Evolutionary conservation across 1,284 basidiomycete genomes (phyloP).

Genomic region (Melampsora larici-populina): DNA sequence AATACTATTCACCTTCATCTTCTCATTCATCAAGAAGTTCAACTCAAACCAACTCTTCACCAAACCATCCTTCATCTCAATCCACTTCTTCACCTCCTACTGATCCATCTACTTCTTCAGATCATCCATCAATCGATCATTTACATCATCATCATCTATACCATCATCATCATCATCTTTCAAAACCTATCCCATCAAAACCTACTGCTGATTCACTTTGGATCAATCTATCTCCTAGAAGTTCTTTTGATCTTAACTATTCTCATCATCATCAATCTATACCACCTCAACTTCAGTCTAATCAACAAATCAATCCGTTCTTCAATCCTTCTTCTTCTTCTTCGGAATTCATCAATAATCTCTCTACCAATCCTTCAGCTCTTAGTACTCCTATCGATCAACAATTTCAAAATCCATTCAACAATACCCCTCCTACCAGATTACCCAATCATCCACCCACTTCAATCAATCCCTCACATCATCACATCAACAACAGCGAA

Average conservation of each 20-base stretch:
- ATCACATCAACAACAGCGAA: neutral
- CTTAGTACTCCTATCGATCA: constrained; percentile 17
- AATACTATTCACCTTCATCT: constrained; percentile 10
- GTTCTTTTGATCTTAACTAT: too few relatives aligned
- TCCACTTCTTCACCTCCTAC: constrained; percentile 7
- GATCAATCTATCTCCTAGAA: too few relatives aligned
- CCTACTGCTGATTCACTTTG: too few relatives aligned
- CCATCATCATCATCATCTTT: too few relatives aligned
- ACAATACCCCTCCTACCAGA: neutral
- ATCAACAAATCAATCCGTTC: constrained; percentile 6
- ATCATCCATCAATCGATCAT: too few relatives aligned
- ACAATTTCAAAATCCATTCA: neutral
- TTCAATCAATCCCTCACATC: constrained; percentile 8
- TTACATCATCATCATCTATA: too few relatives aligned
- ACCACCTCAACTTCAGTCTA: too few relatives aligned
- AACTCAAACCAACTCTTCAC: constrained; percentile 26
- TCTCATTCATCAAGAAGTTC: neutral
- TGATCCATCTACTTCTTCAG: too few relatives aligned
- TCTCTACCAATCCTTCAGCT: constrained; percentile 7
- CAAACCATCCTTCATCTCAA: constrained; percentile 7
- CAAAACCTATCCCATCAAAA: too few relatives aligned
- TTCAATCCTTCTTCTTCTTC: neutral
- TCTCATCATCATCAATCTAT: too few relatives aligned
- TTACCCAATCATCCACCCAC: constrained; percentile 15
- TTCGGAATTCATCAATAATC: constrained; percentile 1